Evolutionary conservation across 805 yeast genomes (phyloP).

Genomic region (Wickerhamiella qilinensis): DNA sequence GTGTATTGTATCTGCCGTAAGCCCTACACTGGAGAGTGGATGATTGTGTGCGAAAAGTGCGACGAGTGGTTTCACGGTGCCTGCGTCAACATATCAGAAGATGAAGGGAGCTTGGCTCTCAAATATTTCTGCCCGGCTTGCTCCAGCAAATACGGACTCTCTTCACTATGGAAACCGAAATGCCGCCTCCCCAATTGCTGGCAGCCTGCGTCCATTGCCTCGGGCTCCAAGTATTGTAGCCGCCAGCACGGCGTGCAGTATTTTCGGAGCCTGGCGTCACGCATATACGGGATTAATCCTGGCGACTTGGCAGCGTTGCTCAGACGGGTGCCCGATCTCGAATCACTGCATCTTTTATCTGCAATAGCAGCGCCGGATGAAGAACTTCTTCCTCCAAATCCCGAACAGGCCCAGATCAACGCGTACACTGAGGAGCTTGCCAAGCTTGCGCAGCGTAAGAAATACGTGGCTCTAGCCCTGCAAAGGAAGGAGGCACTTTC

Average conservation of each 20-base stretch:
- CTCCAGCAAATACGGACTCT: not conserved
- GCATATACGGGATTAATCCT: not conserved
- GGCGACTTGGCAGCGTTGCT: not conserved
- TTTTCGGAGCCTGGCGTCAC: not conserved
- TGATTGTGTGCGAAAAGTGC: slow-evolving; percentile 93
- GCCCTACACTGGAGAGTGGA: slow-evolving; percentile 16
- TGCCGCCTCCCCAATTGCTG: slow-evolving; percentile 49
- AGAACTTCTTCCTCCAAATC: not conserved
- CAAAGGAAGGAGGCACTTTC: not conserved
- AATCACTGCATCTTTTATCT: not conserved
- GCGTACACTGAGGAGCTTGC: not conserved
- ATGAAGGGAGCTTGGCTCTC: not conserved
- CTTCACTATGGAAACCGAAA: slow-evolving; percentile 45
- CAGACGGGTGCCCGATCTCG: not conserved
- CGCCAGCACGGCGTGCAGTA: not conserved
- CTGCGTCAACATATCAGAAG: slow-evolving; percentile 32
- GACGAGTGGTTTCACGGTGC: slow-evolving; percentile 88
- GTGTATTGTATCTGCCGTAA: not conserved
- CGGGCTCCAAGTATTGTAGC: not conserved
- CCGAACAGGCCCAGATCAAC: not conserved
- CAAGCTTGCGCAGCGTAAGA: not conserved
- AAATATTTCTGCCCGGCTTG: not conserved
- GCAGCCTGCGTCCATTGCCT: slow-evolving; percentile 25
- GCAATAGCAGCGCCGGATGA: not conserved
- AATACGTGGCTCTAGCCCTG: not conserved